Base-by-base conservation (phyloP, 2,329 filamentous ascomycete genomes). In the Dothistroma pini region DNA sequence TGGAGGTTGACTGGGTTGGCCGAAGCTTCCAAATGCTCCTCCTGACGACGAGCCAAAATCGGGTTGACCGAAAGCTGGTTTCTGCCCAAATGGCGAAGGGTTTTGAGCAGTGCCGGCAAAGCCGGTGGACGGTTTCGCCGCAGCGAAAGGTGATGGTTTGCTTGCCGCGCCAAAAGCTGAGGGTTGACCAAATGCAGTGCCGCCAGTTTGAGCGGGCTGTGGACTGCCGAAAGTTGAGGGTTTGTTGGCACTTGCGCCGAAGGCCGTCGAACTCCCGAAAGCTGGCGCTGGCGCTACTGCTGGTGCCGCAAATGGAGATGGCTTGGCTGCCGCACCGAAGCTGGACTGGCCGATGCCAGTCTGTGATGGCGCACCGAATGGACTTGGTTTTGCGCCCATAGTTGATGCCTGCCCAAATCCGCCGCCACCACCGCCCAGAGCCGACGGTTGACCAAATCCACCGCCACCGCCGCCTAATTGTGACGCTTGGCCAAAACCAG, bases 371-470 rank as follows among this genome's bases (percentile, higher is more conserved):
- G 34, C 51, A 31, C 69, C 54, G 62, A 72, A 65, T 58, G 65
- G 35, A 56, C 60, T 65, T 31, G 59, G 54, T 49, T 29, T 65
- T 21, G 14, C 54, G 48, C 58, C 62, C 35, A 48, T 11, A 8
- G 32, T 54, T 25, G 64, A 71, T 6, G 70, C 54, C 56, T 74
- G 74, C 4, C 75, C 75, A 61, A 77, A 74, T 1, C 66, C 64
- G 60, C 48, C 21, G 8, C 35, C 14, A n/a, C 35, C 54, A 12
- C 76, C 71, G 16, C 76, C 76, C 64, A 79, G 77, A 19, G 71
- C 67, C 51, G 60, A 62, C 1, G 65, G 58, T 57, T 66, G 59
- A 29, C 70, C 58, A 60, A 73, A 67, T 66, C 14, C 58, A 53
- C 41, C 41, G 16, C 14, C 41, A n/a, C 63, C 61, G 44, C 62